Evolutionary conservation across 345 rosid species (phyloP).

Genomic region (Capsella bursapastoris): DNA sequence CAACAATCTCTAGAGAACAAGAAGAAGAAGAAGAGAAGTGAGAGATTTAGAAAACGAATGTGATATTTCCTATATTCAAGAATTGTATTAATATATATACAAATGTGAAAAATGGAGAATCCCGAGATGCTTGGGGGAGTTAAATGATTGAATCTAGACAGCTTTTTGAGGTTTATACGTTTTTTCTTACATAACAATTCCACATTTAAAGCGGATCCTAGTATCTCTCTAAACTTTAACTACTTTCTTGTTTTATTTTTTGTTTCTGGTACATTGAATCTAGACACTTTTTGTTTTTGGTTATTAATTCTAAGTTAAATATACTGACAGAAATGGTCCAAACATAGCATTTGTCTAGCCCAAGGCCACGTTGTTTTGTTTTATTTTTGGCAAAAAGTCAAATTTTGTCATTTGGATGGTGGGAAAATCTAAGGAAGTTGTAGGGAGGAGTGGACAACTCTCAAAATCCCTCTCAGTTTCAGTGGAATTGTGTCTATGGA

Average conservation of each 20-base stretch:
- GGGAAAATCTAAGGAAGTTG: too few species aligned
- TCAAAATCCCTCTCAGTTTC: too few species aligned
- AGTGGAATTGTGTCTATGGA: not conserved
- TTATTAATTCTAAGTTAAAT: constrained; percentile 4
- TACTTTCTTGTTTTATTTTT: not conserved
- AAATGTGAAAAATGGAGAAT: constrained; percentile 3
- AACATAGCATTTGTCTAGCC: not conserved
- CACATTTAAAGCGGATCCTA: not conserved
- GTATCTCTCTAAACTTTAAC: not conserved
- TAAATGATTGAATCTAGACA: constrained; percentile 13
- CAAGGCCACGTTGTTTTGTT: not conserved
- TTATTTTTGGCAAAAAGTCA: too few species aligned
- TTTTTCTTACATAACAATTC: not conserved
- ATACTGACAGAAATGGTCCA: constrained; percentile 1
- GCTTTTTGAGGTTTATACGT: not conserved
- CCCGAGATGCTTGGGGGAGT: constrained; percentile 2
- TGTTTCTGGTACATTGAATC: not conserved
- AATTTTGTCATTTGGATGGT: too few species aligned
- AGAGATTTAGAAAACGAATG: not conserved
- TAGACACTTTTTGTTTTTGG: not conserved
- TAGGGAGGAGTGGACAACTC: too few species aligned
- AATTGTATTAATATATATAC: constrained; percentile 16
- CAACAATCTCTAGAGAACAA: constrained; percentile 1
- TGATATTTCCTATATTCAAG: not conserved
- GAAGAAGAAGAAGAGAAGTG: not conserved